Conservation (phyloP, 371 early-diverging fungal genomes). For the Saksenaea vasiformis region DNA sequence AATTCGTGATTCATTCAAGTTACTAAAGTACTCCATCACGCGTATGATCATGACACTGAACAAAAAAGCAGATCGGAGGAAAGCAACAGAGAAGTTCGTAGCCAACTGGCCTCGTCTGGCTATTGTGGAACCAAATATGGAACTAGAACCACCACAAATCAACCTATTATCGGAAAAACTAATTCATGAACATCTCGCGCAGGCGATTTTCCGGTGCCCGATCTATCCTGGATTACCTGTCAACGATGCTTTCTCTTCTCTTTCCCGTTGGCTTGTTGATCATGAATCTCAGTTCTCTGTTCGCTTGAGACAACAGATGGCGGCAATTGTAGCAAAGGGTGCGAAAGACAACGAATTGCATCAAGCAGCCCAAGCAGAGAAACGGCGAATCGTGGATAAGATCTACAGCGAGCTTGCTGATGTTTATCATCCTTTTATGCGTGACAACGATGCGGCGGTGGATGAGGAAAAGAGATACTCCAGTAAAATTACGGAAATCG, state of each 20-base stretch:
- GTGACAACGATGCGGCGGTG: slow-evolving; percentile 35
- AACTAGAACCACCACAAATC: slow-evolving; percentile 51
- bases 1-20: slow-evolving; percentile 58
- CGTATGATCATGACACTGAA: slow-evolving; percentile 59
- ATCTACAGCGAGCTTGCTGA: slow-evolving; percentile 51
- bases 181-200: slow-evolving; percentile 53
- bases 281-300: slow-evolving; percentile 53
- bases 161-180: slow-evolving; percentile 61
- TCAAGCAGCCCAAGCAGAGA: slow-evolving; percentile 41
- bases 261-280: slow-evolving; percentile 50
- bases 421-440: slow-evolving; percentile 46
- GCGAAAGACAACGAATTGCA: slow-evolving; percentile 46
- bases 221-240: slow-evolving; percentile 56
- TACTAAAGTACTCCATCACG: slow-evolving; percentile 58
- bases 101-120: slow-evolving; percentile 37
- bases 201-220: slow-evolving; percentile 47
- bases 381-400: slow-evolving; percentile 25
- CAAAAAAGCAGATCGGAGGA: slow-evolving; percentile 51
- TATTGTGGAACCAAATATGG: slow-evolving; percentile 26
- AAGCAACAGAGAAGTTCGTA: slow-evolving; percentile 42
- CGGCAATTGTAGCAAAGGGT: slow-evolving; percentile 55
- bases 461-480: slow-evolving; percentile 28
- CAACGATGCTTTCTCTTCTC: slow-evolving; percentile 54
- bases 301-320: slow-evolving; percentile 62
- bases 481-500: slow-evolving; percentile 53